phyloP scores from a whole-genome alignment of 768 basidiomycete genomes.

The Suillus plorans region DNA sequence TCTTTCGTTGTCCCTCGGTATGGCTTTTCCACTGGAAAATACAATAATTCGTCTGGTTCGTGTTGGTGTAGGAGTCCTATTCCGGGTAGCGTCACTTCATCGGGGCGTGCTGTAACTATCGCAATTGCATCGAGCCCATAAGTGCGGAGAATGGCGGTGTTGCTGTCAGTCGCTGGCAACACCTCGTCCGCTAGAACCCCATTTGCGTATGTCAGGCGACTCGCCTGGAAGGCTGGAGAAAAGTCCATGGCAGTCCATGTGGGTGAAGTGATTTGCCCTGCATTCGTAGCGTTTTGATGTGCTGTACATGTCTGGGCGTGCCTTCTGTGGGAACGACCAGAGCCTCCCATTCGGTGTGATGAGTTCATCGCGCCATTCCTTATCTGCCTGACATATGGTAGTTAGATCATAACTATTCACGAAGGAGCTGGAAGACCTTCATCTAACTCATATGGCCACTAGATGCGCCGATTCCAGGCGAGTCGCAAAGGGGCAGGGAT shows the following conservation, averaged over 20 bases:
- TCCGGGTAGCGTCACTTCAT: not conserved
- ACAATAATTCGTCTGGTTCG: not conserved
- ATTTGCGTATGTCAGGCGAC: not conserved
- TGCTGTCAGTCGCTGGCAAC: not conserved
- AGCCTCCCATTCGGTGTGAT: not conserved
- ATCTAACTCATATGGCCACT: not conserved
- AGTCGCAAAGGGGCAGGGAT: not conserved
- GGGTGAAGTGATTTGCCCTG: not conserved
- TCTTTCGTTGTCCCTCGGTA: slow-evolving; percentile 27
- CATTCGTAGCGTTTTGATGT: not conserved
- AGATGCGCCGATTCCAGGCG: too few species aligned
- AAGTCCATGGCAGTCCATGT: not conserved
- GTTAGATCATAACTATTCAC: not conserved
- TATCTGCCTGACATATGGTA: not conserved
- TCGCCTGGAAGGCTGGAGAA: not conserved
- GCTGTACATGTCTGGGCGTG: not conserved
- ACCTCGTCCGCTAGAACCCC: not conserved
- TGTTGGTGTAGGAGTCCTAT: not conserved
- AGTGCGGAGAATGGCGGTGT: not conserved
- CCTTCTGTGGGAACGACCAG: not conserved
- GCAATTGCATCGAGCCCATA: too few species aligned
- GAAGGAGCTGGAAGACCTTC: not conserved
- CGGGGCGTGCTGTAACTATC: not conserved
- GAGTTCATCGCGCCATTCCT: not conserved
- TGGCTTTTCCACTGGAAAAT: not conserved